Evolutionary conservation across 768 basidiomycete species (phyloP).

Genomic region (Suillus plorans): DNA sequence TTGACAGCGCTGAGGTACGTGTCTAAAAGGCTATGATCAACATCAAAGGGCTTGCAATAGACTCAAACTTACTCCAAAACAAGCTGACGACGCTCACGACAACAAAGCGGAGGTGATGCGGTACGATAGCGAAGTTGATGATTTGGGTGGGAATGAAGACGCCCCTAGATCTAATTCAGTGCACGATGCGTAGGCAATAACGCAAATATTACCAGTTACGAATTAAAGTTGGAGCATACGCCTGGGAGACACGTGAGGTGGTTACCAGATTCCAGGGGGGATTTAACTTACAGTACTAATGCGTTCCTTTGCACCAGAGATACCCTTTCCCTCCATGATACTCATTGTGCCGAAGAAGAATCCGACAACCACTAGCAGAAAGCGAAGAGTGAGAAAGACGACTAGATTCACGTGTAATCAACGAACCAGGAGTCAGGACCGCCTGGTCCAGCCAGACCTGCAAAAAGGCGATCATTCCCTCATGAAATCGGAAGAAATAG

Average conservation of each 20-base stretch:
- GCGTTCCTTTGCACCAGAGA: slow-evolving; percentile 47
- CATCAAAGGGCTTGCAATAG: slow-evolving; percentile 4
- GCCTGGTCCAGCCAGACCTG: slow-evolving; percentile 85
- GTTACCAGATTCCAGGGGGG: not conserved
- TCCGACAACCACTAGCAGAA: slow-evolving; percentile 39
- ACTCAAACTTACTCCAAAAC: slow-evolving; percentile 71
- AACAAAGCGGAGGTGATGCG: slow-evolving; percentile 74
- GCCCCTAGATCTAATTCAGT: slow-evolving; percentile 39
- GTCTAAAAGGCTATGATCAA: slow-evolving; percentile 35
- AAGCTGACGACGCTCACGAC: slow-evolving; percentile 75
- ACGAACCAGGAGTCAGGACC: slow-evolving; percentile 66
- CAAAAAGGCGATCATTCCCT: slow-evolving; percentile 3
- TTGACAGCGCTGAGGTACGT: slow-evolving; percentile 64
- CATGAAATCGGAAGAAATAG: not conserved
- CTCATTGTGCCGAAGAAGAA: slow-evolving; percentile 78
- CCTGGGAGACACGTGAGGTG: slow-evolving; percentile 37
- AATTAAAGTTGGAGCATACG: slow-evolving; percentile 70
- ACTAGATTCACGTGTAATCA: not conserved
- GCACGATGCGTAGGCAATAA: not conserved
- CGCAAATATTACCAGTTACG: slow-evolving; percentile 62
- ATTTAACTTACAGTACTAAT: slow-evolving; percentile 34
- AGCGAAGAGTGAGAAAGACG: slow-evolving; percentile 6
- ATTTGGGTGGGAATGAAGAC: slow-evolving; percentile 78
- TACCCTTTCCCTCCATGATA: slow-evolving; percentile 71
- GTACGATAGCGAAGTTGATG: slow-evolving; percentile 77